phyloP scores from a whole-genome alignment of 208 protist genomes.

The Trypanosoma lewisi region DNA sequence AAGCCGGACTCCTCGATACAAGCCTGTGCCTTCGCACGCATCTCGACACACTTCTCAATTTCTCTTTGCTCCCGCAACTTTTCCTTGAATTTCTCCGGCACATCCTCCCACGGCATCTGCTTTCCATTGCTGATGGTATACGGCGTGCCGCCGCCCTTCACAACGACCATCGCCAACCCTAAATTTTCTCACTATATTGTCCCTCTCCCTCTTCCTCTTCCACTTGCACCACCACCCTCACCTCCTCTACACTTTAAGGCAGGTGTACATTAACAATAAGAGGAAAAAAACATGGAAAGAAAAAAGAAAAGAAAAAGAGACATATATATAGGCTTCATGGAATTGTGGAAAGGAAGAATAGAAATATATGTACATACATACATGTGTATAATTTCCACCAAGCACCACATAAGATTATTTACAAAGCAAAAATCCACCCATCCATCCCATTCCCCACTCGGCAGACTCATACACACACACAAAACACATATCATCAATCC shows the following conservation, averaged over 20 bases:
- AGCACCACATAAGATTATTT: too few species aligned
- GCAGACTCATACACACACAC: too few species aligned
- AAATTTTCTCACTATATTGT: conserved; percentile 6
- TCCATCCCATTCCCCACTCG: too few species aligned
- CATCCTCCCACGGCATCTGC: conserved; percentile 79
- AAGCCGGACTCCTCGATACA: conserved; percentile 77
- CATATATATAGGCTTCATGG: too few species aligned
- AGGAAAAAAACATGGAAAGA: conserved; percentile 1
- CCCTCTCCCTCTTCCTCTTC: neutral
- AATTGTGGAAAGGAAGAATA: too few species aligned
- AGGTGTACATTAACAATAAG: neutral
- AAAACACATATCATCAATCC: too few species aligned
- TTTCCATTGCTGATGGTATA: conserved; percentile 71
- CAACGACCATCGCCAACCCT: conserved; percentile 49
- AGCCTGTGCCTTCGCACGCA: conserved; percentile 57
- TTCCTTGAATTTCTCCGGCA: conserved; percentile 73
- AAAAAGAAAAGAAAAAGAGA: too few species aligned
- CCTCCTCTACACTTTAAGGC: too few species aligned
- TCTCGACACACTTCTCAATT: conserved; percentile 61
- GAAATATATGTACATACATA: too few species aligned
- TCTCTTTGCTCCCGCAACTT: conserved; percentile 58
- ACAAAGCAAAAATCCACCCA: too few species aligned
- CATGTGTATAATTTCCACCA: too few species aligned
- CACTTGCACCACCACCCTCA: neutral
- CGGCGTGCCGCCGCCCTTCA: conserved; percentile 76